A percentile compares a stretch with the other conserved stretches of the same genome.
These are phyloP conservation scores for Uromyces viciae-fabae DNA, from an alignment of 1,284 basidiomycete species.

Conservation along the genomic window DNA sequence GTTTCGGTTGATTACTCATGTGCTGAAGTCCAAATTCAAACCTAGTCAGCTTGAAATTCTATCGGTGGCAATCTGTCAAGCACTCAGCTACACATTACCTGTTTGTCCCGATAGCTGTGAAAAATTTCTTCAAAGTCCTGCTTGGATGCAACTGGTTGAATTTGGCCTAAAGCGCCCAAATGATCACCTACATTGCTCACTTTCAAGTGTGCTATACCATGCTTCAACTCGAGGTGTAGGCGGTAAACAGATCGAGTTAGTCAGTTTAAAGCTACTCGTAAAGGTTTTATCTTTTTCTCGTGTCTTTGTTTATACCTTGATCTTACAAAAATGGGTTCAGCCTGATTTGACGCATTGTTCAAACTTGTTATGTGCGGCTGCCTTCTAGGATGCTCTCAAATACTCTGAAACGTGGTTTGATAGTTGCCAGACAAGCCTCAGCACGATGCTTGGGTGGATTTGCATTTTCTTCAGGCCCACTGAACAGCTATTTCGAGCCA, in stretches of 20 bases:
- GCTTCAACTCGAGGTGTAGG: conserved; percentile 22
- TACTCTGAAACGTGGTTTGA: background rate
- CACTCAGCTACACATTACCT: conserved; percentile 25
- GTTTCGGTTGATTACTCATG: conserved; percentile 2
- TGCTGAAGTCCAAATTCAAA: conserved; percentile 13
- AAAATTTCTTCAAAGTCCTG: conserved; percentile 13
- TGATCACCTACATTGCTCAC: conserved; percentile 21
- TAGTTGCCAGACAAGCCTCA: conserved; percentile 30
- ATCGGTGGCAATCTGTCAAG: conserved; percentile 25
- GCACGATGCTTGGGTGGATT: conserved; percentile 36
- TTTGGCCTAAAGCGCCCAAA: conserved; percentile 32
- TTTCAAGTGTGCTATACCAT: conserved; percentile 16
- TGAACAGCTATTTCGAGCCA: background rate
- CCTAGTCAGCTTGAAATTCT: conserved; percentile 2
- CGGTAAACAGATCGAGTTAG: conserved; percentile 18
- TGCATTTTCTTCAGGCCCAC: background rate
- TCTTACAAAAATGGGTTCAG: too few species aligned
- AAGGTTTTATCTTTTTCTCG: background rate
- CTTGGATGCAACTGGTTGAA: conserved; percentile 23
- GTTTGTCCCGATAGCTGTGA: background rate
- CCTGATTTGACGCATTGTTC: too few species aligned
- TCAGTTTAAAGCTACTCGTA: background rate
- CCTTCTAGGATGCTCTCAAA: conserved; percentile 13
- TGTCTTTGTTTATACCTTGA: too few species aligned
- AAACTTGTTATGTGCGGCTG: background rate